phyloP scores from a whole-genome alignment of 2,329 filamentous ascomycete species.

The Venturia aucupariae region DNA sequence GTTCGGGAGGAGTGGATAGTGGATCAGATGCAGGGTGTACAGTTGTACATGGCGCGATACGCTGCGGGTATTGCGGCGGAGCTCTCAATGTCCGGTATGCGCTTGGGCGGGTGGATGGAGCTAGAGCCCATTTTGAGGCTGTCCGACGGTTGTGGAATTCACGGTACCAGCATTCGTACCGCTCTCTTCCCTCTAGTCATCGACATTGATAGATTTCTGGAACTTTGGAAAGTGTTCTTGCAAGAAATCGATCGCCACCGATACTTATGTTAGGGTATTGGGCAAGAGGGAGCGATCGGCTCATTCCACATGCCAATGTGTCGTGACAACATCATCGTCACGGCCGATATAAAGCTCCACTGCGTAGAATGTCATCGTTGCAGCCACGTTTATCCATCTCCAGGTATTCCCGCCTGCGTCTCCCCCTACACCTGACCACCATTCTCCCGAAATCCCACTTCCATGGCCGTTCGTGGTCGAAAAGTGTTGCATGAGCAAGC shows the following conservation, averaged over 20 bases:
- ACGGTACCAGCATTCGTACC: neutral
- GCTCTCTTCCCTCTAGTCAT: neutral
- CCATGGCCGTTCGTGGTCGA: conserved; percentile 55
- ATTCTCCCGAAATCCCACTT: conserved; percentile 51
- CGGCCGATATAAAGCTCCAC: conserved; percentile 82
- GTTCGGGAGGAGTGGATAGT: neutral
- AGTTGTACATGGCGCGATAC: neutral
- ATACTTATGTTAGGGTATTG: neutral
- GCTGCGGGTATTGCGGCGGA: neutral
- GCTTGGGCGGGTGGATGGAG: neutral
- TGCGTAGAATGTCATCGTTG: conserved; percentile 83
- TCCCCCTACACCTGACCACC: conserved; percentile 80
- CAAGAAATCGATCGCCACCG: neutral
- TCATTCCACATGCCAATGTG: conserved; percentile 93
- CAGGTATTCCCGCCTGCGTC: conserved; percentile 77
- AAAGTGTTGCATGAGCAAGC: conserved; percentile 90
- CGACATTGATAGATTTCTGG: neutral
- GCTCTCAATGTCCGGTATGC: neutral
- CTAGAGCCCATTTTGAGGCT: neutral
- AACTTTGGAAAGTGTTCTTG: neutral
- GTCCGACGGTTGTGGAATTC: neutral
- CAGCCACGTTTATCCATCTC: conserved; percentile 87
- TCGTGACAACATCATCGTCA: conserved; percentile 60
- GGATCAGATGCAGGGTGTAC: neutral
- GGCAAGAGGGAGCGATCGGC: neutral